These are phyloP conservation scores for Pythium volutum DNA, from an alignment of 352 stramenopile species.

Conservation along the genomic window DNA sequence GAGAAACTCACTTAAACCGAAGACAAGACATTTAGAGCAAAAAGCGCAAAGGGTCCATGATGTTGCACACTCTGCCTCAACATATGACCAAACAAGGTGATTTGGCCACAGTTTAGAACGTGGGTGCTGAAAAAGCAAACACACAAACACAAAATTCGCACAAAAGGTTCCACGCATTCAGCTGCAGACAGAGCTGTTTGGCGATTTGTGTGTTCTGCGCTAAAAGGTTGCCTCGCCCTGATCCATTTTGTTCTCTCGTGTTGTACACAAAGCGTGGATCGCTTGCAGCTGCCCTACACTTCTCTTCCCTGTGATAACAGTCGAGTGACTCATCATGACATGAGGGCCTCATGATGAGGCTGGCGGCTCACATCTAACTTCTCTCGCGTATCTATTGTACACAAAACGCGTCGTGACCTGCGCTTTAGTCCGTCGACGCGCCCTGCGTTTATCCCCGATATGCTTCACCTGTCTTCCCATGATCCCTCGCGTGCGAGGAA, in stretches of 20 bases:
- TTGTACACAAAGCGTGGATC: slow-evolving; percentile 1
- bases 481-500: neutral
- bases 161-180: neutral
- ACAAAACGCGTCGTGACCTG: no score
- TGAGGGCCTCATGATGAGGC: no score
- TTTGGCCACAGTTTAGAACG: neutral
- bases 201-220: neutral
- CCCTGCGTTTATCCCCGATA: neutral
- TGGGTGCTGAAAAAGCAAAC: neutral
- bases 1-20: neutral
- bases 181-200: slow-evolving; percentile 2
- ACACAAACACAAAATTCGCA: no score
- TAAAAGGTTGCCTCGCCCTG: neutral
- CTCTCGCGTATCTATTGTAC: no score
- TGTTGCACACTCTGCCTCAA: neutral
- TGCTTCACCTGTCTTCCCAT: slow-evolving; percentile 1
- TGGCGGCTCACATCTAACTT: no score
- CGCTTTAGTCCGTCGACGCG: neutral
- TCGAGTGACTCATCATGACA: no score
- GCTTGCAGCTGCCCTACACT: no score
- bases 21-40: neutral
- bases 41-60: neutral
- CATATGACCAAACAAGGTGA: neutral
- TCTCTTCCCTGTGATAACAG: no score
- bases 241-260: neutral